These are phyloP conservation scores for Mucor velutinosus DNA, from an alignment of 371 early-diverging fungal genomes.

Conservation along the genomic window DNA sequence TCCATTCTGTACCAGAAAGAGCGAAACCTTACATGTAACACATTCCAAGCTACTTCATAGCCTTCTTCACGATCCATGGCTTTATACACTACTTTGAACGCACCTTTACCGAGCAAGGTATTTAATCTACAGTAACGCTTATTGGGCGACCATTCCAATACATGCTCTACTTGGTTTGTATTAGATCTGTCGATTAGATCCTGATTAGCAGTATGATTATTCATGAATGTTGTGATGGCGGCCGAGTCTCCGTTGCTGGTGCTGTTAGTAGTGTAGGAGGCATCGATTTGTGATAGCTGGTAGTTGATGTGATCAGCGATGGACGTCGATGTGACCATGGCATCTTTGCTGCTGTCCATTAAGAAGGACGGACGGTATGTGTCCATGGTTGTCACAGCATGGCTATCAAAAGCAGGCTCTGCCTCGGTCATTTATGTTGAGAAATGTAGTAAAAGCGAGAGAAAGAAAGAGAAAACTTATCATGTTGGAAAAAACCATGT, in stretches of 20 bases:
- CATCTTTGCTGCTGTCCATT: constrained; percentile 4
- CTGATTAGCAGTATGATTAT: constrained; percentile 9
- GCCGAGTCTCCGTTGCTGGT: neutral
- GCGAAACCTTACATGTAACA: constrained; percentile 50
- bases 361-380: constrained; percentile 12
- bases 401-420: constrained; percentile 17
- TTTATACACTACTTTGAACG: constrained; percentile 90
- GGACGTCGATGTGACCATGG: constrained; percentile 2
- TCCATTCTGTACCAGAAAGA: neutral
- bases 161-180: constrained; percentile 59
- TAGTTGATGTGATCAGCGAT: constrained; percentile 28
- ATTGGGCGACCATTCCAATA: constrained; percentile 71
- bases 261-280: constrained; percentile 3
- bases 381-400: constrained; percentile 11
- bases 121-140: constrained; percentile 66
- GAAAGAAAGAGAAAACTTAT: neutral
- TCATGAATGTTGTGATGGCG: constrained; percentile 7
- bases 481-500: no score
- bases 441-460: neutral
- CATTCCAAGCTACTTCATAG: constrained; percentile 93
- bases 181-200: constrained; percentile 42
- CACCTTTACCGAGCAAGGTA: constrained; percentile 69
- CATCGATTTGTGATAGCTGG: constrained; percentile 16
- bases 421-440: constrained; percentile 15
- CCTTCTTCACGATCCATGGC: constrained; percentile 91